Percentiles rank a stretch among this genome's conserved stretches.
These are phyloP conservation scores for Mesotaenium endlicherianum DNA, from an alignment of 139 green algal genomes.

Conservation along the genomic window DNA sequence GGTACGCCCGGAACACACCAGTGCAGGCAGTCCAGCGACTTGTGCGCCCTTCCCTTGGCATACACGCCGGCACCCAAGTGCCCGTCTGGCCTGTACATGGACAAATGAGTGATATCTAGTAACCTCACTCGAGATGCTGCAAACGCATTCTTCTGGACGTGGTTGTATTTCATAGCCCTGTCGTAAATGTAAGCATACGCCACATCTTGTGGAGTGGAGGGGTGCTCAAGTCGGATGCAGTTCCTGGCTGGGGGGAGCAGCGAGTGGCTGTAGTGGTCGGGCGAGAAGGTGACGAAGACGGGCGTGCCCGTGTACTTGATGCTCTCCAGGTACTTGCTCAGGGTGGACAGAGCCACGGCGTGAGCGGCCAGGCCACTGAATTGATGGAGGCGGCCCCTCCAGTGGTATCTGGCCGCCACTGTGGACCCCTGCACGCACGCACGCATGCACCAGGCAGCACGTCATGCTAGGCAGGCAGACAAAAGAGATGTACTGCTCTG, in stretches of 20 bases:
- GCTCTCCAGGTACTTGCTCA: too few relatives aligned
- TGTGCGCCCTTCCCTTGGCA: not conserved
- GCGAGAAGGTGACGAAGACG: not conserved
- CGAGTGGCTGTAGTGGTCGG: not conserved
- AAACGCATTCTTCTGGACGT: not conserved
- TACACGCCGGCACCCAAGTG: not conserved
- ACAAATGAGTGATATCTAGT: slow-evolving; percentile 15
- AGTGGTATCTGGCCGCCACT: too few relatives aligned
- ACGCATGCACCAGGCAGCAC: too few relatives aligned
- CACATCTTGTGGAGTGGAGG: not conserved
- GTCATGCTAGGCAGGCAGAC: too few relatives aligned
- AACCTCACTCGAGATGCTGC: not conserved
- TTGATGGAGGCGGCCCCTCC: too few relatives aligned
- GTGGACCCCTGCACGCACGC: too few relatives aligned
- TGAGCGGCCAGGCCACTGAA: too few relatives aligned
- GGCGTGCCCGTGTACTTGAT: not conserved
- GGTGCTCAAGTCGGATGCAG: not conserved
- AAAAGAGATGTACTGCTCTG: too few relatives aligned
- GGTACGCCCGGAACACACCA: slow-evolving; percentile 17
- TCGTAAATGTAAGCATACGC: too few relatives aligned
- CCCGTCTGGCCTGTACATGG: not conserved
- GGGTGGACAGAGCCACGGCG: too few relatives aligned
- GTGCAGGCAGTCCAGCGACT: slow-evolving; percentile 2
- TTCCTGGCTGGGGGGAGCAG: not conserved
- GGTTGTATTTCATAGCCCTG: not conserved